Percentiles rank a stretch among this genome's conserved stretches.
These are phyloP conservation scores for Aureobasidium pullulans DNA, from an alignment of 2,329 filamentous ascomycete genomes.

Conservation along the genomic window DNA sequence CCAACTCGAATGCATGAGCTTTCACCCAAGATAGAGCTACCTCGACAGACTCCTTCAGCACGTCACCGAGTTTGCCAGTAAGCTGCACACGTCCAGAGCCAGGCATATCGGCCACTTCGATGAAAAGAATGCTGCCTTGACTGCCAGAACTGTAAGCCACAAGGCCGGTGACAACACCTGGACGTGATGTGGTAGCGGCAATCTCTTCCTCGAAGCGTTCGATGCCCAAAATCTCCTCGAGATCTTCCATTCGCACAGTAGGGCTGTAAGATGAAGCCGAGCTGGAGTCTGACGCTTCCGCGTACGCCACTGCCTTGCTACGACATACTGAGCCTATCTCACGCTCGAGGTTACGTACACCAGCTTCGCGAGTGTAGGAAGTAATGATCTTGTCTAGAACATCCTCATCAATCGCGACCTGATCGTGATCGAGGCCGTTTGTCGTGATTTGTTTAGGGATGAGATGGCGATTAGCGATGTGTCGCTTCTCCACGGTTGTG, in stretches of 20 bases:
- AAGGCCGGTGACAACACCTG: conserved; percentile 90
- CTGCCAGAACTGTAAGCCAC: conserved; percentile 91
- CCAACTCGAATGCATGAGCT: conserved; percentile 85
- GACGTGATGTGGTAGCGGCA: conserved; percentile 71
- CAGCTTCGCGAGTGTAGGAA: conserved; percentile 90
- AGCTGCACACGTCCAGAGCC: conserved; percentile 86
- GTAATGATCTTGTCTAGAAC: conserved; percentile 95
- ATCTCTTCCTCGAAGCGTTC: conserved; percentile 95
- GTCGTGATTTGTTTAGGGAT: conserved; percentile 90
- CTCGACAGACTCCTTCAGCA: conserved; percentile 94
- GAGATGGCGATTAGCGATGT: conserved; percentile 89
- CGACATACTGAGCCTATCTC: conserved; percentile 93
- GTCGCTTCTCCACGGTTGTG: conserved; percentile 91
- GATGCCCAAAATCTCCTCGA: conserved; percentile 86
- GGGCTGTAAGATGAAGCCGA: conserved; percentile 61
- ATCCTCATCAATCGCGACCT: conserved; percentile 70
- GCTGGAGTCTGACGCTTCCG: conserved; percentile 74
- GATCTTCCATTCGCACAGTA: conserved; percentile 65
- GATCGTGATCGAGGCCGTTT: conserved; percentile 72
- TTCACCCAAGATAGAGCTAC: conserved; percentile 97
- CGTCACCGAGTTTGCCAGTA: conserved; percentile 91
- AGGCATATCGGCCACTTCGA: conserved; percentile 96
- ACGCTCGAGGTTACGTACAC: conserved; percentile 90
- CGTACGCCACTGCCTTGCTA: conserved; percentile 89
- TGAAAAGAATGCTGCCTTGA: conserved; percentile 94